phyloP scores from a whole-genome alignment of 2,329 filamentous ascomycete species.

The Colletotrichum sp. region DNA sequence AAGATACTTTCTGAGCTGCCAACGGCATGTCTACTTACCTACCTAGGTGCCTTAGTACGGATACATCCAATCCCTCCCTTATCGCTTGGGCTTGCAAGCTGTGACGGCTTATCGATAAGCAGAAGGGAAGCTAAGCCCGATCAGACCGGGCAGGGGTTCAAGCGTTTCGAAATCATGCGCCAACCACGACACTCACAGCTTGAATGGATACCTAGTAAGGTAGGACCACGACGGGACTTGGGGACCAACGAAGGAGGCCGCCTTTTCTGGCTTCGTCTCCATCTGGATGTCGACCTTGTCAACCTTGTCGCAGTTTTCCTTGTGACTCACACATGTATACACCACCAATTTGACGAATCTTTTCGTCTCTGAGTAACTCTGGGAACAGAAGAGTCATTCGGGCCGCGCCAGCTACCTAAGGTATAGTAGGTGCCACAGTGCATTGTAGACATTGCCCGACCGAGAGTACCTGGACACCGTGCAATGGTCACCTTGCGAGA shows the following conservation, averaged over 20 bases:
- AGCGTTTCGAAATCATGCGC: slow-evolving; percentile 9
- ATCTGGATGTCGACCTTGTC: neutral
- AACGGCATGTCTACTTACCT: neutral
- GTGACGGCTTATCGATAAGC: slow-evolving; percentile 15
- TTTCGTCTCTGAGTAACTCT: neutral
- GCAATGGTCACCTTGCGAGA: neutral
- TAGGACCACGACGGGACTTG: neutral
- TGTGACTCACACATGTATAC: neutral
- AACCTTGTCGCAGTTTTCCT: neutral
- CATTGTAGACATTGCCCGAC: neutral
- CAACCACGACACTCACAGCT: neutral
- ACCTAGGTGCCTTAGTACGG: neutral
- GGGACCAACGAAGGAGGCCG: neutral
- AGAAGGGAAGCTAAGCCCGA: neutral
- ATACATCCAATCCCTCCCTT: neutral
- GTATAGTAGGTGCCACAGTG: neutral
- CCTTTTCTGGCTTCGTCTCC: neutral
- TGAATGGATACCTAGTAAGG: neutral
- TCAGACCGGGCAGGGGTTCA: neutral
- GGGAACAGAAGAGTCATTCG: neutral
- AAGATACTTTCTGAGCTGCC: neutral
- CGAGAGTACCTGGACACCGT: neutral
- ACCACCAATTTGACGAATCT: neutral
- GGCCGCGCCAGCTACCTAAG: neutral
- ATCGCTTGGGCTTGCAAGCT: neutral